phyloP scores from a whole-genome alignment of 345 rosid genomes.

The Lenwebbia sp. region DNA sequence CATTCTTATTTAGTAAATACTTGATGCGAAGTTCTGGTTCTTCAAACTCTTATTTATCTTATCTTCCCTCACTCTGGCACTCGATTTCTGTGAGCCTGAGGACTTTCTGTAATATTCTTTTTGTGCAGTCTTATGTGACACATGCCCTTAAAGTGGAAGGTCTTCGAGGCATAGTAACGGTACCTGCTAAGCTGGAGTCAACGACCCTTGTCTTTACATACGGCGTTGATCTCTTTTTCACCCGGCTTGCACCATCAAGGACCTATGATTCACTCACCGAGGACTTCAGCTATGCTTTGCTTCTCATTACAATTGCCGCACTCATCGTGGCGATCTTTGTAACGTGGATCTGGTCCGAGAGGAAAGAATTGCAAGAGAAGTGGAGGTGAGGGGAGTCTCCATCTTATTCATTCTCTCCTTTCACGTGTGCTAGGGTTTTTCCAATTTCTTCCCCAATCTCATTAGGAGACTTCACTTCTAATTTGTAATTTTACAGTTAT shows the following conservation, averaged over 20 bases:
- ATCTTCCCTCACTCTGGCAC: background rate
- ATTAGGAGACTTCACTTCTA: slow-evolving; percentile 9
- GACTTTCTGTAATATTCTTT: background rate
- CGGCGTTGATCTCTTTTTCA: slow-evolving; percentile 87
- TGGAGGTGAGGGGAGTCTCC: slow-evolving; percentile 53
- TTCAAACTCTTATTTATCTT: background rate
- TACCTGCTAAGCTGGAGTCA: slow-evolving; percentile 96
- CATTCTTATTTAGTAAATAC: background rate
- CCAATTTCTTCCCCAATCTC: background rate
- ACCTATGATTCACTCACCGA: slow-evolving; percentile 95
- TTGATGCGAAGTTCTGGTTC: background rate
- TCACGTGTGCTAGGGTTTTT: background rate
- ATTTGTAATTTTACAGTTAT: background rate
- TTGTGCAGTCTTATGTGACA: slow-evolving; percentile 64
- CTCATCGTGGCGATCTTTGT: slow-evolving; percentile 78
- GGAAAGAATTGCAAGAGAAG: slow-evolving; percentile 74
- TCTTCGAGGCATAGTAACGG: slow-evolving; percentile 63
- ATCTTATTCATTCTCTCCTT: background rate
- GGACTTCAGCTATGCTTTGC: slow-evolving; percentile 86
- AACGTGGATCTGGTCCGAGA: slow-evolving; percentile 82
- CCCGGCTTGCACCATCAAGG: slow-evolving; percentile 89
- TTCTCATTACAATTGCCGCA: slow-evolving; percentile 76
- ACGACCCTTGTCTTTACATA: slow-evolving; percentile 80
- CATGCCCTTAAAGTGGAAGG: slow-evolving; percentile 87
- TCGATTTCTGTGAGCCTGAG: background rate